Base-by-base conservation (phyloP, 805 yeast genomes). In the Candida peoriensis region DNA sequence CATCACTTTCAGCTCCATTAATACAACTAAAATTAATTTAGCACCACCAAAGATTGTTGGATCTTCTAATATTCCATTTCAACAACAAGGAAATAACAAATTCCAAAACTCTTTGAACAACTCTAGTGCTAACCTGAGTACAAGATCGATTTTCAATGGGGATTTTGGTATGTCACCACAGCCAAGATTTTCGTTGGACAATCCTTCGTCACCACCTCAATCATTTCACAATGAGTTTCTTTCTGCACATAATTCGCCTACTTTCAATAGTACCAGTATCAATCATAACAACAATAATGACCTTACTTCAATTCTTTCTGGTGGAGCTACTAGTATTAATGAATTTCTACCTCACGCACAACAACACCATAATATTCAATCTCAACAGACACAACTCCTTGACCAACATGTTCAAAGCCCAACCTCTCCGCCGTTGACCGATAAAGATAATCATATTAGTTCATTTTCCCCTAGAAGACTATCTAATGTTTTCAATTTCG, bases 391-490 rank as follows among this genome's bases (percentile, higher is more conserved):
- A 24, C 18, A 32, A 28, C 24, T 6, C 38, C n/a, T n/a, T n/a
- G n/a, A n/a, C n/a, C n/a, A n/a, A n/a, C n/a, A n/a, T n/a, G n/a
- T n/a, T n/a, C n/a, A n/a, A 10, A 20, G 8, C 10, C 28, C 28
- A 15, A 8, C 28, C 16, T n/a, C 28, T 3, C 28, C 15, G 13
- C 8, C 13, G 9, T 8, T 7, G 8, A 16, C n/a, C 16, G 28
- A 16, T 8, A 36, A 40, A 22, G 39, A 37, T 17, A 44, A 41
- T 26, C 36, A 39, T 20, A 39, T 45, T 9, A 48, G 33, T 32
- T 38, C 50, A 4, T 48, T 57, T 28, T 54, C 61, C 8, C 58
- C 60, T 25, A 55, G 55, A 40, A 49, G 57, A 24, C 44, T 57
- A 28, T 56, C 61, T 1, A 50, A 39, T 36, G 58, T 51, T 4